These are phyloP conservation scores for Pezicula neosporulosa DNA, from an alignment of 2,329 filamentous ascomycete genomes.

Conservation along the genomic window DNA sequence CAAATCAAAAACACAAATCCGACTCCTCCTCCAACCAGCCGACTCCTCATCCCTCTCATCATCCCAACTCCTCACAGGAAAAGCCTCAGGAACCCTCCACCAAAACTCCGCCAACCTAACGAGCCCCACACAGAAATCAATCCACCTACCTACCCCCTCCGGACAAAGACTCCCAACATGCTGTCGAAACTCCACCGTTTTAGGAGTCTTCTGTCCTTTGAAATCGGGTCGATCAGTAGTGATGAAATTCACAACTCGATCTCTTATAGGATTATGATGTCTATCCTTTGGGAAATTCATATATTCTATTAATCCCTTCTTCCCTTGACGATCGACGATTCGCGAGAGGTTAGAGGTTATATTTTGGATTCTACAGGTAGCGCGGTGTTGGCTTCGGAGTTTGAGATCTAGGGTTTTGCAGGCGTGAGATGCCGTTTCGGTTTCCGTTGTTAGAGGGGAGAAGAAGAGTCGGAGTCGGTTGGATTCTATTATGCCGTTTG, in stretches of 20 bases:
- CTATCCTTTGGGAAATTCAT: neutral
- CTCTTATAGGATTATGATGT: neutral
- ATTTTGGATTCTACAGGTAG: too few relatives aligned
- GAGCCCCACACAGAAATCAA: neutral
- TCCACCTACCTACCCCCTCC: neutral
- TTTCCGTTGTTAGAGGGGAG: neutral
- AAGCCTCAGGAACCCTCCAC: neutral
- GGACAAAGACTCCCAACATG: neutral
- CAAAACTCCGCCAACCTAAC: neutral
- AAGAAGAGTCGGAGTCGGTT: neutral
- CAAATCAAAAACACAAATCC: too few relatives aligned
- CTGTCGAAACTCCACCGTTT: constrained; percentile 6
- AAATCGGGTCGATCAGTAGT: neutral
- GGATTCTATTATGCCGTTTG: neutral
- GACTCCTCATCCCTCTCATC: neutral
- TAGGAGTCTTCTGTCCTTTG: neutral
- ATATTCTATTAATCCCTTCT: neutral
- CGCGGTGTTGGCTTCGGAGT: too few relatives aligned
- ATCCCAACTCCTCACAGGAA: neutral
- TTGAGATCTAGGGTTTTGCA: neutral
- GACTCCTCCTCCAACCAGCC: too few relatives aligned
- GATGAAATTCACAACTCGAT: neutral
- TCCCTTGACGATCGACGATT: too few relatives aligned
- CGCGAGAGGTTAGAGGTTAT: too few relatives aligned
- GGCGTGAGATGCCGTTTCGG: neutral